Conservation (phyloP, 2,329 filamentous ascomycete genomes). For the Pleoardoris graminearum region DNA sequence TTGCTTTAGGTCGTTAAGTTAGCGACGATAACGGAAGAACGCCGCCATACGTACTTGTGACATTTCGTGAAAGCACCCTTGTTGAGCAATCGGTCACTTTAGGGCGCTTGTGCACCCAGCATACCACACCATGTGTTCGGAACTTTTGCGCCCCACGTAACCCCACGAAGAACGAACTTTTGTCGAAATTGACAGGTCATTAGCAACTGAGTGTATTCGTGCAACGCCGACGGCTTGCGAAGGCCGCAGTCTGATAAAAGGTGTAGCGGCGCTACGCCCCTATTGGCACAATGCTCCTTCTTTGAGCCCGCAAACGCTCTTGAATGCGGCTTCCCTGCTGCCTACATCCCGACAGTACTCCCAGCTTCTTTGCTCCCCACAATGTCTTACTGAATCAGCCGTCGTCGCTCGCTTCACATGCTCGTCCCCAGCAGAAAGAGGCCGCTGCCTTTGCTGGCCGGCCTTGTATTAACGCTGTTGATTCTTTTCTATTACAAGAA, state of each 20-base stretch:
- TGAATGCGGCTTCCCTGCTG: background rate
- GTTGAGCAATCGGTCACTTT: too few species aligned
- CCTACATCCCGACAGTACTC: background rate
- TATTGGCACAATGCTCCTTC: slow-evolving; percentile 1
- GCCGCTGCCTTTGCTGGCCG: slow-evolving; percentile 34
- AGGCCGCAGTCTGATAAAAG: background rate
- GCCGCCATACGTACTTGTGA: too few species aligned
- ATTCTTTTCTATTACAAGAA: slow-evolving; percentile 35
- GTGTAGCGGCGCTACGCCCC: background rate
- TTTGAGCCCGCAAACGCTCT: background rate
- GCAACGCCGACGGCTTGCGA: too few species aligned
- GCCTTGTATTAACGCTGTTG: slow-evolving; percentile 29
- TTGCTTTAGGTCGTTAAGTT: too few species aligned
- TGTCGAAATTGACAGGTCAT: too few species aligned
- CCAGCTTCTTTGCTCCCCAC: slow-evolving; percentile 10
- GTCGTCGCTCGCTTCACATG: slow-evolving; percentile 22
- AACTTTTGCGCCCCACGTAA: too few species aligned
- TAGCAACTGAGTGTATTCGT: too few species aligned
- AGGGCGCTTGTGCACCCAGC: too few species aligned
- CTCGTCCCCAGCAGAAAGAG: slow-evolving; percentile 39
- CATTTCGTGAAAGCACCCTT: too few species aligned
- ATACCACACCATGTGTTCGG: too few species aligned
- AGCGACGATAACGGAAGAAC: too few species aligned
- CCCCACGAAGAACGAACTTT: too few species aligned
- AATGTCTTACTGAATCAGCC: slow-evolving; percentile 22